Base-by-base conservation (phyloP, 176 grass and related monocot species). In the Pharus latifolius region DNA sequence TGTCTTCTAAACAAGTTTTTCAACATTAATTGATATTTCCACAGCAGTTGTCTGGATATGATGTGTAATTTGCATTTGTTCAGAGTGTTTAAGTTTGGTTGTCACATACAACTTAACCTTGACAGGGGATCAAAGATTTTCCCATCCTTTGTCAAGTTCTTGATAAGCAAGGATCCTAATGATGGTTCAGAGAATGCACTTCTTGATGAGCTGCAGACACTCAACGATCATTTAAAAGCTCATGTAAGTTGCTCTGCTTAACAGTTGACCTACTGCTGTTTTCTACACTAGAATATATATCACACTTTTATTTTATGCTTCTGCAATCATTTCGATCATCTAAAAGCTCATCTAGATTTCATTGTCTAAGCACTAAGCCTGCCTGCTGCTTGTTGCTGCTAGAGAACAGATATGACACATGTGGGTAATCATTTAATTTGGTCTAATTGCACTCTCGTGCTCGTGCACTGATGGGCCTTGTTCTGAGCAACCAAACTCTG, bases 91-190 rank as follows among this genome's bases (percentile, higher is more conserved):
- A 20, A 42, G 51, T 69, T 69, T 69, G 27, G 16, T 45, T 33
- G 28, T 72, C 43, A 18, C 32, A 14, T 42, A 31, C 55, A 49
- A 80, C 53, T 63, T 67, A 2, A 48, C 23, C 37, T 71, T 63
- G 65, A 77, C 77, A 96, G 92, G 82, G 92, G 88, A 59, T 96
- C 92, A 75, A 96, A 96, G 78, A 69, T 96, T 59, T 92, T 87
- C 24, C 43, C 88, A 20, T 31, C 82, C 33, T 92, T 92, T 8
- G 24, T 87, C 45, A 87, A 71, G 18, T 96, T 96, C 77, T 61
- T 92, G 85, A 96, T 82, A 82, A 96, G 85, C 76, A 96, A 92
- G 83, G 92, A 96, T 77, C 46, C 80, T 0, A 87, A 35, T 56
- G 92, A 96, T 80, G 86, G 86, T 35, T 65, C 85, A 2, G 88